Percentiles rank a stretch among this genome's conserved stretches.
These are phyloP conservation scores for Deinandra increscens DNA, from an alignment of 129 eudicot species.

Conservation along the genomic window DNA sequence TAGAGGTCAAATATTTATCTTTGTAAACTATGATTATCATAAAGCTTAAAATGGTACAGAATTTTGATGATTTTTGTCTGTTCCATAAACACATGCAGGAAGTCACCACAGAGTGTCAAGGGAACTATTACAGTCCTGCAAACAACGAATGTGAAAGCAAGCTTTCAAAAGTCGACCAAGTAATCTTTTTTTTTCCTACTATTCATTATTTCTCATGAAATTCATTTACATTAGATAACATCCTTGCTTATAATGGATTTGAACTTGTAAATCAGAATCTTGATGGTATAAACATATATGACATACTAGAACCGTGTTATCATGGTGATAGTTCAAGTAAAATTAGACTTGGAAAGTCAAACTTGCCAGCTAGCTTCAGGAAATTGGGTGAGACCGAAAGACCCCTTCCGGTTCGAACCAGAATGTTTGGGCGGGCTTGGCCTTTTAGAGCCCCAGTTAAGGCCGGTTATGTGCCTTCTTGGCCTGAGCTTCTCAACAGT, in stretches of 20 bases:
- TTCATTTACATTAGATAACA: background rate
- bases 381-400: constrained; percentile 86
- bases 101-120: constrained; percentile 52
- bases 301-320: constrained; percentile 93
- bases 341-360: constrained; percentile 32
- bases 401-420: constrained; percentile 82
- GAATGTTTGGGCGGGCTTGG: constrained; percentile 99
- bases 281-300: constrained; percentile 62
- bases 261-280: constrained; percentile 42
- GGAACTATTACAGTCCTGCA: constrained; percentile 61
- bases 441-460: constrained; percentile 91
- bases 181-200: constrained; percentile 13
- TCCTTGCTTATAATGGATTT: constrained; percentile 8
- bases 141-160: constrained; percentile 48
- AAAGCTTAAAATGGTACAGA: background rate
- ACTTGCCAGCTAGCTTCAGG: constrained; percentile 77
- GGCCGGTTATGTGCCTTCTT: constrained; percentile 87
- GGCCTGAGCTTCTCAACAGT: constrained; percentile 74
- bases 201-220: background rate
- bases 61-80: background rate
- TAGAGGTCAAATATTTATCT: background rate
- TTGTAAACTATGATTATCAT: background rate
- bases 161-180: constrained; percentile 69
- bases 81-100: constrained; percentile 48
- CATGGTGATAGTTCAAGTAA: constrained; percentile 47